Evolutionary conservation across 495 filamentous ascomycete species (phyloP), one percentile per base, ranked within the genome.

Genomic region (Penicillium roqueforti): DNA sequence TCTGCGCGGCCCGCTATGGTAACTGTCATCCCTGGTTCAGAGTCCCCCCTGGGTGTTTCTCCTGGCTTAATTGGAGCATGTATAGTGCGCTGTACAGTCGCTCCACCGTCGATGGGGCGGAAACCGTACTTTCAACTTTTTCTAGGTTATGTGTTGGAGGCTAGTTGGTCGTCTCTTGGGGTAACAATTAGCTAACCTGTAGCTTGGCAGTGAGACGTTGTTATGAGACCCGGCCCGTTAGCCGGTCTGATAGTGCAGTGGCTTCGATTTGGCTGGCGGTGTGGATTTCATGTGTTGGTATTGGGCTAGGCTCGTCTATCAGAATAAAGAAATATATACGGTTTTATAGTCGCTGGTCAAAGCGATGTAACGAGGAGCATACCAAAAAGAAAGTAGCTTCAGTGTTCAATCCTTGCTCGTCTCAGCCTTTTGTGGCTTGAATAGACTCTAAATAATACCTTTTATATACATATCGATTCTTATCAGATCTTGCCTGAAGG

Each of bases 1-100:
- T 29, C 28, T 29, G n/a, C 39, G 37, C 49, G 53, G 51, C 28
- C 51, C 51, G 32, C 26, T 8, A 5, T 31, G 38, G 47, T 23
- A 8, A 18, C 28, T 47, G 26, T 31, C 8, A 6, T 18, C 36
- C 47, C 14, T 40, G 34, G 42, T 29, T 48, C 29, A 5, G 20
- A 25, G 6, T 38, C 31, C n/a, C 3, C 19, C 6, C 18, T 26
- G 41, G 41, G 11, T 20, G 3, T 25, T 18, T 9, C 6, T 16
- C 26, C 26, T 45, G 23, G 8, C 18, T 40, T 40, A 20, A 40
- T 11, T 29, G 4, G 8, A 3, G 19, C 9, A 40, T 20, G 11
- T 19, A 19, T 40, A n/a, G 5, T 14, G 6, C 13, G 32, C 18
- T 20, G 19, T 20, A 8, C 18, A 20, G 20, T 40, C 10, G 38